A percentile compares a stretch with the other conserved stretches of the same genome.
These are phyloP conservation scores for Persicaria tinctoria DNA, from an alignment of 148 eudicot species.

Conservation along the genomic window DNA sequence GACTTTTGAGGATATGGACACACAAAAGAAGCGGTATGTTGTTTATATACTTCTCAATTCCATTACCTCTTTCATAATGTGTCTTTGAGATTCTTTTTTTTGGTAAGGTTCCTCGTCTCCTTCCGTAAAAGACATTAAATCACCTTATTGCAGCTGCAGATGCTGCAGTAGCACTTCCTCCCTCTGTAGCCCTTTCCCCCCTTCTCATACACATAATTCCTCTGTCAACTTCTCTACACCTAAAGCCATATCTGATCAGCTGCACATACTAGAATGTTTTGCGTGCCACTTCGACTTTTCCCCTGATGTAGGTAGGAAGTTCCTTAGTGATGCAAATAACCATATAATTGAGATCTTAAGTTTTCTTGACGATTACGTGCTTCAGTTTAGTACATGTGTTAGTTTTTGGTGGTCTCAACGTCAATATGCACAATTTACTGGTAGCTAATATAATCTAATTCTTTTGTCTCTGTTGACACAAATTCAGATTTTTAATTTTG, in stretches of 20 bases:
- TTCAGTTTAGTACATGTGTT: not conserved
- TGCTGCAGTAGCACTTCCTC: no score
- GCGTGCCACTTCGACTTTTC: not conserved
- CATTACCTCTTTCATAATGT: no score
- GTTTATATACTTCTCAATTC: no score
- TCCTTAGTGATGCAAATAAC: not conserved
- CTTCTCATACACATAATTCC: no score
- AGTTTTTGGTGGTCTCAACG: not conserved
- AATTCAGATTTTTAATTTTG: not conserved
- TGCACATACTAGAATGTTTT: not conserved
- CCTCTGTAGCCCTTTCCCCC: no score
- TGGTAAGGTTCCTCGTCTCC: no score
- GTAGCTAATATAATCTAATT: not conserved
- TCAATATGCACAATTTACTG: not conserved
- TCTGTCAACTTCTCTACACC: constrained; percentile 36
- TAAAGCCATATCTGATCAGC: constrained; percentile 30
- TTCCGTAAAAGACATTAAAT: no score
- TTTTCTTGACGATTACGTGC: not conserved
- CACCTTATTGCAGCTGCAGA: no score
- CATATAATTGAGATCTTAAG: not conserved
- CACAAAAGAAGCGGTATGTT: no score
- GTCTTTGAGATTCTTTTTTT: no score
- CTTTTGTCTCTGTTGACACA: not conserved
- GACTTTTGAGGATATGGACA: no score
- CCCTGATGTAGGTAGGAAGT: not conserved